Base-by-base conservation (phyloP, 2,329 filamentous ascomycete species). In the Endoconidiophora laricicola region DNA sequence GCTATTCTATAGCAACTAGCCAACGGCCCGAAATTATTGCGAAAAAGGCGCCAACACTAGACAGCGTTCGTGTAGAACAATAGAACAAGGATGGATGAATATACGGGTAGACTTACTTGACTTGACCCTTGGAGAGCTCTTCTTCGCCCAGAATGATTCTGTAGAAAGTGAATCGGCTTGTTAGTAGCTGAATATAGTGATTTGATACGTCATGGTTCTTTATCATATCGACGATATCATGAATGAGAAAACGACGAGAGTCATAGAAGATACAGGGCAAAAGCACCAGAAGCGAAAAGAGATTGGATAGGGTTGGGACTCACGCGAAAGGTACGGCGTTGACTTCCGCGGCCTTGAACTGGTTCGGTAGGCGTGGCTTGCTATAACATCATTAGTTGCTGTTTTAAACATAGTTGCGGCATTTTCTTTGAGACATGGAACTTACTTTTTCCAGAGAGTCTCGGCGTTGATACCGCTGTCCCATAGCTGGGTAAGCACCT, bases 401-500 rank as follows among this genome's bases (percentile, higher is more conserved):
- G 24, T 29, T 24, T 22, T 20, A 14, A 10, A 14, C 4, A 16
- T 6, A 22, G 16, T 22, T 16, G 14, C 37, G 6, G 3, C 33
- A n/a, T 16, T 38, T 39, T 12, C 20, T n/a, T 18, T 5, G 12
- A 6, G 14, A 18, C 12, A 14, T 12, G n/a, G 26, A 23, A 48
- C 48, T 50, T 50, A 54, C 52, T 50, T 75, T 68, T 95, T 96
- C 70, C 85, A 86, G 9, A 79, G 71, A 62, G 91, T 94, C 63
- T 96, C 88, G 52, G 88, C 82, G 74, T 88, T 94, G 67, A 96
- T 81, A 18, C 86, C 87, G 6, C 83, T 86, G 57, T 86, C 79
- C 86, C 90, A 93, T 46, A 96, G 70, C 56, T 72, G 72, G 56
- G 78, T 74, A 53, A 81, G 81, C 37, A 96, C 74, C 23, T 78